Base-by-base conservation (phyloP, 176 grass and related monocot species). In the Aegilops speltoides region DNA sequence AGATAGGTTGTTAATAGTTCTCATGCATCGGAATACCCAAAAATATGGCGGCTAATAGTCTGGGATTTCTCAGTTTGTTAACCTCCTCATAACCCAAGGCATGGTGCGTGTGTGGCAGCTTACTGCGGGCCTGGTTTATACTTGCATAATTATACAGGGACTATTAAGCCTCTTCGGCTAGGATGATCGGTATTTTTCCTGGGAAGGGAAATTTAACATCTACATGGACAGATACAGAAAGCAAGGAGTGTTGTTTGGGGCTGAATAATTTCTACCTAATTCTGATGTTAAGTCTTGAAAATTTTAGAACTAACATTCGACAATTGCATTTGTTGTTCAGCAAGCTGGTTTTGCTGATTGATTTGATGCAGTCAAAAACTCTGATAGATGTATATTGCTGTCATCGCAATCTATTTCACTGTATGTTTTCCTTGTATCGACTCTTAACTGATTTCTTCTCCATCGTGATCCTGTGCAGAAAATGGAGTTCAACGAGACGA, bases 401-500 rank as follows among this genome's bases (percentile, higher is more conserved):
- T n/a, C 34, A 5, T 74, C 13, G 3, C 8, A 24, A 33, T 83
- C 8, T 70, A 32, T 66, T 65, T 67, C 64, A 19, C 4, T 64
- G 7, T 23, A 37, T 29, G 5, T 74, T 65, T 78, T 54, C 43
- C 23, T 2, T 25, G 14, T 59, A 75, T n/a, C 9, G 25, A 75
- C 36, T 68, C 20, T 40, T 76, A 6, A 68, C 29, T 31, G 29
- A 41, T 60, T 36, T 56, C 12, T 62, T 13, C 46, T 77, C 76
- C 69, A 6, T 48, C 13, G 1, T 64, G 7, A 80, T 38, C 16
- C 15, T 84, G 17, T 82, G 50, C 82, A 91, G 89, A 91, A 88
- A 70, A 91, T 91, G 89, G 86, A 88, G 70, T 91, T 91, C 31
- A 72, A 91, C 0, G 89, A 91, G 77, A 88, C 86, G 24, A 48